Conservation (phyloP, 176 grass and related monocot species). For the Lolium perenne region DNA sequence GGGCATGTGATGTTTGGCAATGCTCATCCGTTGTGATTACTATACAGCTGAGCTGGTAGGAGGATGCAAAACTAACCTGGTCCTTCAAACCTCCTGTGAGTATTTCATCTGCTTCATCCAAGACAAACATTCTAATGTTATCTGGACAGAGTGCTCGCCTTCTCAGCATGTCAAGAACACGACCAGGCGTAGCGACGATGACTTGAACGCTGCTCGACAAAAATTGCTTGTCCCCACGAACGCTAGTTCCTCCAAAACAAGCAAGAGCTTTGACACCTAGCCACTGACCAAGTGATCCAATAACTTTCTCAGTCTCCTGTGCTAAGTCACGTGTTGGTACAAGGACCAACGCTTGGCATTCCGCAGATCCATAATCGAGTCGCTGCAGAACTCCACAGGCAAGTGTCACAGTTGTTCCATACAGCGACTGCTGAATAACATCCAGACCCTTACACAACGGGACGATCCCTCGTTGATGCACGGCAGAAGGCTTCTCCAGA, state of each 20-base stretch:
- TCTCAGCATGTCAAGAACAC: slow-evolving; percentile 59
- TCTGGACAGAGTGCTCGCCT: slow-evolving; percentile 52
- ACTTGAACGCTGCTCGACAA: slow-evolving; percentile 57
- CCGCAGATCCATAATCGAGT: slow-evolving; percentile 65
- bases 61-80: slow-evolving; percentile 50
- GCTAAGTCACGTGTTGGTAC: slow-evolving; percentile 67
- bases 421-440: slow-evolving; percentile 67
- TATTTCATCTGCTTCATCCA: slow-evolving; percentile 84
- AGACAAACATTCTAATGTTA: slow-evolving; percentile 69
- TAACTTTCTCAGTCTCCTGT: slow-evolving; percentile 58
- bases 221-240: slow-evolving; percentile 52
- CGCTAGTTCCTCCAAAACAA: slow-evolving; percentile 63
- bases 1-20: neutral
- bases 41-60: slow-evolving; percentile 8
- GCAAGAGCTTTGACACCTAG: slow-evolving; percentile 64
- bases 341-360: slow-evolving; percentile 77
- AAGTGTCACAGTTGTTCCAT: slow-evolving; percentile 71
- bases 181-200: slow-evolving; percentile 57
- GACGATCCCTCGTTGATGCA: slow-evolving; percentile 72
- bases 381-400: slow-evolving; percentile 68
- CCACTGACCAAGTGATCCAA: slow-evolving; percentile 73
- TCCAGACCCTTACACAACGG: slow-evolving; percentile 74
- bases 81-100: slow-evolving; percentile 74
- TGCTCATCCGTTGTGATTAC: neutral
- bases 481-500: slow-evolving; percentile 64